These are phyloP conservation scores for Kwoniella sp. DNA, from an alignment of 768 basidiomycete species.

Conservation along the genomic window DNA sequence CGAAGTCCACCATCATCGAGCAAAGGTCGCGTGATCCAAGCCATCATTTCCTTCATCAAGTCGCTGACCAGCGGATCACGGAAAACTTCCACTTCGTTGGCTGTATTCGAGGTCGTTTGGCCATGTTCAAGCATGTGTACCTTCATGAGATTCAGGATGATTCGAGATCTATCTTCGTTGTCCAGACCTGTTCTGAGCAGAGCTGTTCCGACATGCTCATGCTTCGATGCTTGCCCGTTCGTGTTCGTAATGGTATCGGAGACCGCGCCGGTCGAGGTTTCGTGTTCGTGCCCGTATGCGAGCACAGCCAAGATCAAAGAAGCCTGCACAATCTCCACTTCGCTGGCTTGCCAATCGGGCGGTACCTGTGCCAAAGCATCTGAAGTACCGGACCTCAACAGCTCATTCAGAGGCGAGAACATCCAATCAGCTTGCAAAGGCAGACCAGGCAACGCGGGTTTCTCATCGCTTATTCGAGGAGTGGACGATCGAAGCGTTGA, in stretches of 20 bases:
- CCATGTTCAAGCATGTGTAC: conserved; percentile 95
- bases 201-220: no score
- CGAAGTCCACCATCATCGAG: no score
- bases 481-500: conserved; percentile 63
- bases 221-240: conserved; percentile 23
- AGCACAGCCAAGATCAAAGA: conserved; percentile 67
- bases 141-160: conserved; percentile 80
- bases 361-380: conserved; percentile 72
- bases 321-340: conserved; percentile 73
- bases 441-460: conserved; percentile 60
- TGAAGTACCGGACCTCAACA: conserved; percentile 75
- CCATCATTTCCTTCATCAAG: conserved; percentile 60
- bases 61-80: conserved; percentile 68
- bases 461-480: conserved; percentile 52
- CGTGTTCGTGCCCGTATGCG: not conserved
- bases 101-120: conserved; percentile 55
- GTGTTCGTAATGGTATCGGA: no score
- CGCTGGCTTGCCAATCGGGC: conserved; percentile 72
- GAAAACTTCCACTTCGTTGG: conserved; percentile 61
- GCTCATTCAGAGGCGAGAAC: conserved; percentile 70
- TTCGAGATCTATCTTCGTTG: conserved; percentile 59
- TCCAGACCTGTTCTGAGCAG: conserved; percentile 50
- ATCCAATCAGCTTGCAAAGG: conserved; percentile 66
- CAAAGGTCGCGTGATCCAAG: conserved; percentile 32
- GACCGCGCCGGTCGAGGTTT: no score